These are phyloP conservation scores for Rhizophagus prolifer DNA, from an alignment of 192 early-diverging fungal genomes.

Conservation along the genomic window DNA sequence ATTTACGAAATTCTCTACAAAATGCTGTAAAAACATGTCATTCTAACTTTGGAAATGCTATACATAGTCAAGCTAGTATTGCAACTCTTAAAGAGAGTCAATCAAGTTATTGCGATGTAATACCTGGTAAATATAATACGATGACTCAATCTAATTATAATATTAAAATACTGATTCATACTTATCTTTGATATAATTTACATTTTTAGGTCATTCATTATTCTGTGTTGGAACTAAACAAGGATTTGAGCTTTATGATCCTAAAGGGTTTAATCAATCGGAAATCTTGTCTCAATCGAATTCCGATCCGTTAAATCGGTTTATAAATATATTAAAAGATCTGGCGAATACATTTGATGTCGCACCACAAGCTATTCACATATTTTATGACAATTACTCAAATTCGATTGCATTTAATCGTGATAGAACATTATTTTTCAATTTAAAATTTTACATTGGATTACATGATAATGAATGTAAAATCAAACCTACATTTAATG, in stretches of 20 bases:
- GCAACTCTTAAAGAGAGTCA: constrained; percentile 33
- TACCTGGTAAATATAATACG: constrained; percentile 37
- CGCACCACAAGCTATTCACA: constrained; percentile 53
- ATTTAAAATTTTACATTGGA: constrained; percentile 71
- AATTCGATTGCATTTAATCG: constrained; percentile 81
- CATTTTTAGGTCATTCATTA: constrained; percentile 36
- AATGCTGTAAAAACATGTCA: constrained; percentile 34
- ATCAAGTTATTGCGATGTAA: constrained; percentile 51
- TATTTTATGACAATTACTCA: constrained; percentile 74
- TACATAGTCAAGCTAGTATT: constrained; percentile 30
- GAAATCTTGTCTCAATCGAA: constrained; percentile 35
- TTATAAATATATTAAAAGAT: constrained; percentile 43
- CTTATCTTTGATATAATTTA: background rate
- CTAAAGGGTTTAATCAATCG: constrained; percentile 38
- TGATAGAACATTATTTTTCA: constrained; percentile 77
- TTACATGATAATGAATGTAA: constrained; percentile 53
- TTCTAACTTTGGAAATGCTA: constrained; percentile 35
- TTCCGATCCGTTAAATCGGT: constrained; percentile 35
- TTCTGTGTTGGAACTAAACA: constrained; percentile 41
- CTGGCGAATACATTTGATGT: constrained; percentile 65
- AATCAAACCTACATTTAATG: constrained; percentile 32
- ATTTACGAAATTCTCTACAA: background rate
- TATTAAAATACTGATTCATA: background rate
- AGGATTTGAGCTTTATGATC: constrained; percentile 40
- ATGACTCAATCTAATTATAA: background rate